Evolutionary conservation across 441 rosid genomes (phyloP).

Genomic region (Macaranga tanarius): DNA sequence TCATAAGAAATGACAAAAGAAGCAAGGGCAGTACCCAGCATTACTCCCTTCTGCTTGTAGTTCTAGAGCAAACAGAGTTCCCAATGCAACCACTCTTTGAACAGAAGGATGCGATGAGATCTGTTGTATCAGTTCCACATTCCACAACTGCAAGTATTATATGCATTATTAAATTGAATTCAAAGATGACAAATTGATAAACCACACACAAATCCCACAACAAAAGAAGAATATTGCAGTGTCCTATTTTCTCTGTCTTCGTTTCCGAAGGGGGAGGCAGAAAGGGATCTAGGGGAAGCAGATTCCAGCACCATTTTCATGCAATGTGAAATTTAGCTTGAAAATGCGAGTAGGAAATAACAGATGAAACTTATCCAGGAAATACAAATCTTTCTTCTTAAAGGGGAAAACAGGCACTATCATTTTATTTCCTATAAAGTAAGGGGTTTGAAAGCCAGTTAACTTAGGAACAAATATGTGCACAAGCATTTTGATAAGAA

Average conservation of each 20-base stretch:
- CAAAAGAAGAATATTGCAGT: too few relatives aligned
- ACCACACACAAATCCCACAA: neutral
- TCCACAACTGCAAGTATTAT: slow-evolving; percentile 72
- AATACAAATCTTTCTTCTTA: neutral
- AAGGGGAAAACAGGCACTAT: neutral
- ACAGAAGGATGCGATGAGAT: slow-evolving; percentile 74
- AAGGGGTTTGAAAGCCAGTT: too few relatives aligned
- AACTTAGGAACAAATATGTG: too few relatives aligned
- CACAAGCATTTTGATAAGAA: too few relatives aligned
- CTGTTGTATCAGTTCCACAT: slow-evolving; percentile 49
- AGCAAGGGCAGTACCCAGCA: slow-evolving; percentile 58
- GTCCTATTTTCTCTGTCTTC: neutral
- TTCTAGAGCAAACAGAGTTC: slow-evolving; percentile 80
- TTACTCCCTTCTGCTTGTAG: slow-evolving; percentile 60
- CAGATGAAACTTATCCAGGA: neutral
- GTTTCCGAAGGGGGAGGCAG: neutral
- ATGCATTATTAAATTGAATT: slow-evolving; percentile 10
- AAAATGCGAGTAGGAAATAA: neutral
- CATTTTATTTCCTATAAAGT: neutral
- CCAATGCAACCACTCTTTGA: slow-evolving; percentile 73
- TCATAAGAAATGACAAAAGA: slow-evolving; percentile 5
- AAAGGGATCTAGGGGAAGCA: neutral
- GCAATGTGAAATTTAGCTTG: neutral
- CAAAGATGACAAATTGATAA: neutral
- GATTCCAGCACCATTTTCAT: neutral